phyloP scores from a whole-genome alignment of 225 moss, liverwort and hornwort species.

The Climacium dendroides region DNA sequence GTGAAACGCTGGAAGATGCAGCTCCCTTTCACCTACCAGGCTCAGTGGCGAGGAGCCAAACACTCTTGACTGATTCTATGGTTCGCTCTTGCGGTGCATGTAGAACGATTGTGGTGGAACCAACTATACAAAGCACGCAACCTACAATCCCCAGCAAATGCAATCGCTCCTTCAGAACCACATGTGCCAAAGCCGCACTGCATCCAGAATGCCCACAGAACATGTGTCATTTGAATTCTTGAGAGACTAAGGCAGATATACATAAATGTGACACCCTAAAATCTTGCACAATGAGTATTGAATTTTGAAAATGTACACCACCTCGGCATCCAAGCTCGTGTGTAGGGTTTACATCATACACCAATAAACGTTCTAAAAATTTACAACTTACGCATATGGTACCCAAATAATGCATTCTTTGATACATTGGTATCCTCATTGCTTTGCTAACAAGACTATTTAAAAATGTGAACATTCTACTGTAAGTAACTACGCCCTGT shows the following conservation, averaged over 20 bases:
- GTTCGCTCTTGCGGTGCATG: slow-evolving; percentile 88
- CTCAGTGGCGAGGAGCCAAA: slow-evolving; percentile 78
- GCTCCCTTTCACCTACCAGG: slow-evolving; percentile 31
- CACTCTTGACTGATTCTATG: slow-evolving; percentile 74
- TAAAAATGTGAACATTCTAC: background rate
- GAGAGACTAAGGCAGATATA: background rate
- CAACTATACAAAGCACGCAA: slow-evolving; percentile 90
- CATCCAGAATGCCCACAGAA: background rate
- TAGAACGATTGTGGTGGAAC: slow-evolving; percentile 83
- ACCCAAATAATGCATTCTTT: background rate
- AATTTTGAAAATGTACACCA: background rate
- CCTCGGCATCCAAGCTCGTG: background rate
- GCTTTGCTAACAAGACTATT: background rate
- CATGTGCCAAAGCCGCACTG: slow-evolving; percentile 84
- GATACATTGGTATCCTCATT: background rate
- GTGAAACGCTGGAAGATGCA: background rate
- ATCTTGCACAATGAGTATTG: background rate
- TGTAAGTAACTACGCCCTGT: background rate
- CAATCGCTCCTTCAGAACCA: slow-evolving; percentile 83
- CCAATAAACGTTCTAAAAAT: background rate
- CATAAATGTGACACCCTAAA: background rate
- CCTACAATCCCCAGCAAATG: slow-evolving; percentile 92
- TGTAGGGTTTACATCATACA: background rate
- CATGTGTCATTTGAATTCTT: background rate
- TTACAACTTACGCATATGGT: background rate